Conservation (phyloP, 805 yeast genomes). For the Candida arabinofermentans region DNA sequence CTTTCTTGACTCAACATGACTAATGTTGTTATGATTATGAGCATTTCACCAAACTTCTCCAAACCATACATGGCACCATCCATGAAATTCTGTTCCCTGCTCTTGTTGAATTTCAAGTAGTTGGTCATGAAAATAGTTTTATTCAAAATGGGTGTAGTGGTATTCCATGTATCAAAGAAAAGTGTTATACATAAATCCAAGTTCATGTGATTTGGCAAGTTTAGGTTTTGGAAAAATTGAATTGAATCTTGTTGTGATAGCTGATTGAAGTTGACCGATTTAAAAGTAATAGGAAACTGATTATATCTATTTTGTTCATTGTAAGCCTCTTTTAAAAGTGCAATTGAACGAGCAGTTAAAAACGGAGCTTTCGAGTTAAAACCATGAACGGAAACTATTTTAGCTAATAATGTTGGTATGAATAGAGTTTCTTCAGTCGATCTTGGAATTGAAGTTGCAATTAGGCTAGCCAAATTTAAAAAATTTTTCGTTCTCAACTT, state of each 20-base stretch:
- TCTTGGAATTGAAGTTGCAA: conserved; percentile 71
- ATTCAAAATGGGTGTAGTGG: conserved; percentile 64
- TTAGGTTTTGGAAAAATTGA: conserved; percentile 40
- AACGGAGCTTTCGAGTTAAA: conserved; percentile 68
- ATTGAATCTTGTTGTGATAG: conserved; percentile 39
- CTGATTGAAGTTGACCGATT: conserved; percentile 35
- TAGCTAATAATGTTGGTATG: conserved; percentile 66
- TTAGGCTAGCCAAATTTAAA: conserved; percentile 49
- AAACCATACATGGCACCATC: conserved; percentile 39
- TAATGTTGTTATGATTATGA: conserved; percentile 47
- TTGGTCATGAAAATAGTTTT: conserved; percentile 61
- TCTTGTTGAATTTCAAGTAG: conserved; percentile 44
- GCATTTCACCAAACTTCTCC: conserved; percentile 55
- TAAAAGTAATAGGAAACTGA: conserved; percentile 29
- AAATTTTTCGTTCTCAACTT: conserved; percentile 40
- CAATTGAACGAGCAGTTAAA: conserved; percentile 65
- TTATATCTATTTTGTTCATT: conserved; percentile 31
- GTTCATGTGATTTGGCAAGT: conserved; percentile 49
- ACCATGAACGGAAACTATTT: conserved; percentile 67
- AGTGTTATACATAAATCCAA: conserved; percentile 64
- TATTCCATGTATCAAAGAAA: conserved; percentile 78
- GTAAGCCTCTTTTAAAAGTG: conserved; percentile 55
- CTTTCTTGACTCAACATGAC: conserved; percentile 42
- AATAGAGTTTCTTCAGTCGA: conserved; percentile 75
- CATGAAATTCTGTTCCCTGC: conserved; percentile 41